Evolutionary conservation across 352 stramenopile species (phyloP).

Genomic region (Pythium biforme): DNA sequence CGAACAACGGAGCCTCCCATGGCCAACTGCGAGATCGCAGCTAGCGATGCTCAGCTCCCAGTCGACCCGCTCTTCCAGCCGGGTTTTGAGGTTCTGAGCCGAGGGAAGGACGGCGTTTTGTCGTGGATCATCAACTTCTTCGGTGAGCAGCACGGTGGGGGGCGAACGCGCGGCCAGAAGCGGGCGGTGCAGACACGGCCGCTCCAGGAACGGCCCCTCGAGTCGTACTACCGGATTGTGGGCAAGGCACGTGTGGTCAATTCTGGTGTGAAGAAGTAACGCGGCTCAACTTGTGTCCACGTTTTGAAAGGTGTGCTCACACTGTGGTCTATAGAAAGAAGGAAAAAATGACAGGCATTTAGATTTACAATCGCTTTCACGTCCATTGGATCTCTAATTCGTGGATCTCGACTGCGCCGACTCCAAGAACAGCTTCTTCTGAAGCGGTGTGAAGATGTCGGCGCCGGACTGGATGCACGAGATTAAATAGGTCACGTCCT

Average conservation of each 20-base stretch:
- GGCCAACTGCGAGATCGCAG: conserved; percentile 20
- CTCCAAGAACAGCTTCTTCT: conserved; percentile 83
- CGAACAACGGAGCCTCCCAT: conserved; percentile 21
- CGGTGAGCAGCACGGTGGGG: conserved; percentile 51
- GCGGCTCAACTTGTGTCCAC: background rate
- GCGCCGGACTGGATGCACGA: conserved; percentile 78
- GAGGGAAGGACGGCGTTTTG: conserved; percentile 68
- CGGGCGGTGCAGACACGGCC: conserved; percentile 27
- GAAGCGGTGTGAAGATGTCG: conserved; percentile 78
- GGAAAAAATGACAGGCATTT: conserved; percentile 5
- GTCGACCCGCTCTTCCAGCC: conserved; percentile 80
- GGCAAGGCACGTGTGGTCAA: conserved; percentile 45
- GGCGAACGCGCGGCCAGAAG: conserved; percentile 68
- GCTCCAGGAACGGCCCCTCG: conserved; percentile 57
- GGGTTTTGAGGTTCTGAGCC: conserved; percentile 75
- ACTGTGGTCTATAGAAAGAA: conserved; percentile 1
- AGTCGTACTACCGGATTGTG: conserved; percentile 76
- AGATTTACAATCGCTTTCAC: conserved; percentile 16
- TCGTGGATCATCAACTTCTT: conserved; percentile 79
- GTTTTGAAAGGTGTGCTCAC: background rate
- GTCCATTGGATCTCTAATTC: conserved; percentile 22
- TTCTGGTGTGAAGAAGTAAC: conserved; percentile 26
- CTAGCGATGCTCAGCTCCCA: conserved; percentile 28
- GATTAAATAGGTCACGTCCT: conserved; percentile 89
- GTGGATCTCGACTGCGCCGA: conserved; percentile 33